These are phyloP conservation scores for Areca catechu DNA, from an alignment of 176 grass and related monocot species.

Conservation along the genomic window DNA sequence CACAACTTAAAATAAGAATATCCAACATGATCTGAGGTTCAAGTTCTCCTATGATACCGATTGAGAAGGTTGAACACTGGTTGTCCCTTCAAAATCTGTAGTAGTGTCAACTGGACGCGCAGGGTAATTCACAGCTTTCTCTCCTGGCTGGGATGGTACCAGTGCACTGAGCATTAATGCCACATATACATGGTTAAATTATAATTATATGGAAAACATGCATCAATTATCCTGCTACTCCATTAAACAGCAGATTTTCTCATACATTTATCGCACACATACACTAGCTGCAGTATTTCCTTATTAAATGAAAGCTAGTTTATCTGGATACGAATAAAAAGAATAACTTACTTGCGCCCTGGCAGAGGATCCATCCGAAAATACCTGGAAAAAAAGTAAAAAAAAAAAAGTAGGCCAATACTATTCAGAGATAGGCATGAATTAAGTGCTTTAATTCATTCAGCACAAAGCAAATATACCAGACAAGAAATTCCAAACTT, in stretches of 20 bases:
- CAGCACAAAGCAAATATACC: too few species aligned
- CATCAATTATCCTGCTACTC: too few species aligned
- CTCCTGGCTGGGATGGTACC: constrained; percentile 65
- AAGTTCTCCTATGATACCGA: constrained; percentile 34
- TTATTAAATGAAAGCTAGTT: not conserved
- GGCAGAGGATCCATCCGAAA: constrained; percentile 93
- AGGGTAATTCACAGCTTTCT: constrained; percentile 75
- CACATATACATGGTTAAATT: constrained; percentile 2
- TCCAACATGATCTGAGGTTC: not conserved
- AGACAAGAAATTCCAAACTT: too few species aligned
- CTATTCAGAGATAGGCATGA: too few species aligned
- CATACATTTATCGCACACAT: too few species aligned
- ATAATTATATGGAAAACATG: too few species aligned
- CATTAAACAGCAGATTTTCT: too few species aligned
- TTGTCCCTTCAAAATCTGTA: constrained; percentile 96
- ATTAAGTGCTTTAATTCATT: too few species aligned
- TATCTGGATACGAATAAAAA: not conserved
- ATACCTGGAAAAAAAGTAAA: constrained; percentile 62
- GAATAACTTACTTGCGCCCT: constrained; percentile 83
- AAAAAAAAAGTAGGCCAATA: constrained; percentile 2
- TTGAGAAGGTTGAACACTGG: constrained; percentile 84
- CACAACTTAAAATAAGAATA: too few species aligned
- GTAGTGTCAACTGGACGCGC: constrained; percentile 84
- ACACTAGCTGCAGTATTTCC: too few species aligned
- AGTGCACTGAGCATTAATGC: constrained; percentile 61